Base-by-base conservation (phyloP, 345 rosid species). In the Trapa bicornis region DNA sequence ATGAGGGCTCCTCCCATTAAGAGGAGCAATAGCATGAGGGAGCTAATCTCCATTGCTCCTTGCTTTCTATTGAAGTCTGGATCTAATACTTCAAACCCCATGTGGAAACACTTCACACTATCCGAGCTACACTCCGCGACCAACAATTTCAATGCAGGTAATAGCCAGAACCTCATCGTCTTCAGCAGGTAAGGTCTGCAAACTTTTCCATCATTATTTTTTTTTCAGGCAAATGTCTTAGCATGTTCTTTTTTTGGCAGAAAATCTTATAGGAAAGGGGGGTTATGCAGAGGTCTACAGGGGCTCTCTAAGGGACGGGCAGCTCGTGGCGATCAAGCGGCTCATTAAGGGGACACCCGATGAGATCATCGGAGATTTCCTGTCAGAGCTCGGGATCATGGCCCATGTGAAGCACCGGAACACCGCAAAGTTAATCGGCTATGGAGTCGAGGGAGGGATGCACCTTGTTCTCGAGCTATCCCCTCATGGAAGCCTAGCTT, bases 251-350 rank as follows among this genome's bases (percentile, higher is more conserved):
- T 39, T 56, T 37, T 47, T 65, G 63, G 77, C 66, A 94, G 99
- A 83, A 29, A 84, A 86, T 80, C 71, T 91, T 47, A 94, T 91
- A 45, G 99, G 97, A 37, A 94, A 89, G 71, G 99, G 99, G 47
- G 99, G 97, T 39, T 91, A 87, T 72, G 95, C 99, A 58, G 99
- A 94, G 71, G 96, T 94, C 48, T 94, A 81, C 78, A 90, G 80
- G 54, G 99, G 95, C 67, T 47, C 71, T 54, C 74, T 88, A 70
- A 69, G 69, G 57, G 78, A 85, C 54, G 93, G 88, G 65, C 78
- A 80, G 72, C 69, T 82, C 37, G 89, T 91, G 37, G 97, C 99
- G 2, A 76, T 94, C 37, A 94, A 94, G 72, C 81, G 89, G 67
- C 78, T 86, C 3, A 94, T 72, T 12, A 75, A 81, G 64, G 97